Base-by-base conservation (phyloP, 768 basidiomycete genomes). In the Boletus subcaerulescens region DNA sequence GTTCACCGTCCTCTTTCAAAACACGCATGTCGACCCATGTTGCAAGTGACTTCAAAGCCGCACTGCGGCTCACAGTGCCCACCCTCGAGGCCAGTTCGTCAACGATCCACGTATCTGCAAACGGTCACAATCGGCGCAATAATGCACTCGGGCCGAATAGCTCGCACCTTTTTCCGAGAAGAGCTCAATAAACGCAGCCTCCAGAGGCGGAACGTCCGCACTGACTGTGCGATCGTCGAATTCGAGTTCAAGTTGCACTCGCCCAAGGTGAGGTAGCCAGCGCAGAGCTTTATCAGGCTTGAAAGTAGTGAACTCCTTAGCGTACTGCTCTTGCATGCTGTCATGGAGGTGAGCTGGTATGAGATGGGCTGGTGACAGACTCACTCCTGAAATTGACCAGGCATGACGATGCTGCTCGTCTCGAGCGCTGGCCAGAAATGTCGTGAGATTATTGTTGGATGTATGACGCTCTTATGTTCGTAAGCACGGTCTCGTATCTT, bases 401-500 rank as follows among this genome's bases (percentile, higher is more conserved):
- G 92, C 80, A 98, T 87, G 41, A 77, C 68, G 54, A 97, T 78
- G 15, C 80, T 80, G 52, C 83, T 83, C 3, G 86, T 73, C 62
- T 91, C 88, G 24, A 97, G 76, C 1, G 86, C 74, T 0, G 97
- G 97, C 97, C 97, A 99, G 73, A 98, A 99, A 62, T 96, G 86
- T 13, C 85, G 82, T 12, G 97, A 98, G 38, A 98, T 89, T 62
- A 99, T 87, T 1, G 87, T 89, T 1, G 95, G 91, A 63, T 95
- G 92, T 3, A 98, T 74, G 15, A 84, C 75, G 7, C 83, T 83
- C 87, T 92, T 48, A 48, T 45, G 20, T 15, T 5, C 3, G 40
- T 61, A 6, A 70, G 55, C 9, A 56, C 29, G 1, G 14, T 43
- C 35, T 32, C 44, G 12, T 3, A 49, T 47, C 44, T 36, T 35